Evolutionary conservation across 2,329 filamentous ascomycete genomes (phyloP).

Genomic region (Aspergillus sp.): DNA sequence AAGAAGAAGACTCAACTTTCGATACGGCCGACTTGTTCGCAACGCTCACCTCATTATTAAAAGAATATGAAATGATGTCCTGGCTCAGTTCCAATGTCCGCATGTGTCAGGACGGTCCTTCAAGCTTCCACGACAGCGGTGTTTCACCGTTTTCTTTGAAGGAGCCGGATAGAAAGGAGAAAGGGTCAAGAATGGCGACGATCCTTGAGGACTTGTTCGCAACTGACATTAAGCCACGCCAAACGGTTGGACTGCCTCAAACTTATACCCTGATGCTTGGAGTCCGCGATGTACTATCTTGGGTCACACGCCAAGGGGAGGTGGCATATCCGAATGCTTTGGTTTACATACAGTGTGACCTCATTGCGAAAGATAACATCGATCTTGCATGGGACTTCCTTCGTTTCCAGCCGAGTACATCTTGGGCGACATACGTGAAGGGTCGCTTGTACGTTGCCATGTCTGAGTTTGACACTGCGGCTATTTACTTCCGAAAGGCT

Average conservation of each 20-base stretch:
- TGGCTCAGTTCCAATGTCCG: slow-evolving; percentile 48
- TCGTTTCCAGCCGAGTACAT: slow-evolving; percentile 50
- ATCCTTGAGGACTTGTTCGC: slow-evolving; percentile 39
- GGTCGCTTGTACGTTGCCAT: slow-evolving; percentile 67
- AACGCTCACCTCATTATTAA: slow-evolving; percentile 60
- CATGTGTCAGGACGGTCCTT: slow-evolving; percentile 18
- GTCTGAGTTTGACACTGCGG: slow-evolving; percentile 64
- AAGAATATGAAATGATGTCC: slow-evolving; percentile 59
- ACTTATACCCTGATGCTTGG: slow-evolving; percentile 35
- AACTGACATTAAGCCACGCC: slow-evolving; percentile 34
- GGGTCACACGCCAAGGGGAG: slow-evolving; percentile 44
- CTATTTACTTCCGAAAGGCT: slow-evolving; percentile 69
- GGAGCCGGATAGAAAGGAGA: slow-evolving; percentile 12
- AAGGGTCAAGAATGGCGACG: slow-evolving; percentile 21
- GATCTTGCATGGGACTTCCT: slow-evolving; percentile 58
- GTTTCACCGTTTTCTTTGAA: slow-evolving; percentile 16
- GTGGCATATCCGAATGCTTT: slow-evolving; percentile 49
- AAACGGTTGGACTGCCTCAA: slow-evolving; percentile 30
- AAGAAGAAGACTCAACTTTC: slow-evolving; percentile 61
- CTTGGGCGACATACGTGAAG: slow-evolving; percentile 67
- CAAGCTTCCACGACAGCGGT: slow-evolving; percentile 15
- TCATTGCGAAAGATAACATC: slow-evolving; percentile 58
- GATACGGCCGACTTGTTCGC: slow-evolving; percentile 50
- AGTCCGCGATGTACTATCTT: slow-evolving; percentile 36
- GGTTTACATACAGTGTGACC: slow-evolving; percentile 58